These are phyloP conservation scores for Boletus huronensis DNA, from an alignment of 768 basidiomycete genomes.

Conservation along the genomic window DNA sequence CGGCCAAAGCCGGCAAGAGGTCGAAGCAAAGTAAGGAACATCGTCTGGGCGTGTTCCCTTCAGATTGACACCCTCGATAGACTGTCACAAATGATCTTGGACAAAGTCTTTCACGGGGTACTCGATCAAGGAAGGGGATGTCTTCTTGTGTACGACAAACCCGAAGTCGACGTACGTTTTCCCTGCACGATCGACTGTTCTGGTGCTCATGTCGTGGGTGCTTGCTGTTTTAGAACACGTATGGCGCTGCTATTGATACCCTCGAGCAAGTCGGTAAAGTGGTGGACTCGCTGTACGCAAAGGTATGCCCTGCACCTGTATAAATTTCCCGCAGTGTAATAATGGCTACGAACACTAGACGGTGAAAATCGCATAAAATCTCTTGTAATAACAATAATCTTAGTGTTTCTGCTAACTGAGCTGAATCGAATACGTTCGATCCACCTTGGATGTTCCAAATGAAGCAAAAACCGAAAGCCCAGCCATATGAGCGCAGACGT, in stretches of 20 bases:
- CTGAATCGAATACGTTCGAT: not conserved
- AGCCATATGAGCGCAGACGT: not conserved
- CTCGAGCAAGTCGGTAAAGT: slow-evolving; percentile 89
- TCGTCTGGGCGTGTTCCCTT: not conserved
- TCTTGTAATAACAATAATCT: not conserved
- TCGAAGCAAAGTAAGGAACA: slow-evolving; percentile 80
- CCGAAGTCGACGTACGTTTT: slow-evolving; percentile 72
- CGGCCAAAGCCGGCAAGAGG: slow-evolving; percentile 80
- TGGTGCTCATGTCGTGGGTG: slow-evolving; percentile 2
- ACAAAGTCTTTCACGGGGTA: slow-evolving; percentile 91
- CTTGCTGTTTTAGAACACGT: slow-evolving; percentile 61
- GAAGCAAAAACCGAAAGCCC: not conserved
- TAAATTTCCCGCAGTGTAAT: not conserved
- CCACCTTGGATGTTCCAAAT: not conserved
- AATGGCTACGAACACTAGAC: slow-evolving; percentile 28
- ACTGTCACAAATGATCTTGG: slow-evolving; percentile 96
- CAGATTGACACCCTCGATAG: slow-evolving; percentile 37
- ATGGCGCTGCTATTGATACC: slow-evolving; percentile 85
- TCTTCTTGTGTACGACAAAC: slow-evolving; percentile 85
- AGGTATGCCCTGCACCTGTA: slow-evolving; percentile 39
- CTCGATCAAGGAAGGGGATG: slow-evolving; percentile 96
- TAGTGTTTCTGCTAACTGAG: not conserved
- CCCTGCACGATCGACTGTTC: not conserved
- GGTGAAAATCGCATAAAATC: slow-evolving; percentile 39
- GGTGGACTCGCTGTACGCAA: slow-evolving; percentile 90